Percentiles rank a stretch among this genome's conserved stretches.
Evolutionary conservation across 169 alveolate species (phyloP).

Genomic region (Plasmodium adleri): DNA sequence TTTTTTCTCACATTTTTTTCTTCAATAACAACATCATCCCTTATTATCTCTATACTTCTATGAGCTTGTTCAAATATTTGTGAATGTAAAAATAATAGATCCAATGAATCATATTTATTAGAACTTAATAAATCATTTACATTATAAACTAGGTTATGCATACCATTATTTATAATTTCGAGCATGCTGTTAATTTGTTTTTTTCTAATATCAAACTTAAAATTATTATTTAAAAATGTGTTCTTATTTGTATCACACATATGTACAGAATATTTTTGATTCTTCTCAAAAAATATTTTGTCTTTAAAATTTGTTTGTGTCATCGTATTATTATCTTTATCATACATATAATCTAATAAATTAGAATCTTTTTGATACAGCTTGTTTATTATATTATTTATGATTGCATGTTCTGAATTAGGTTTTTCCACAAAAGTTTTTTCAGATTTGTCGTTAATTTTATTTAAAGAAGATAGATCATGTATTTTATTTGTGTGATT

Average conservation of each 20-base stretch:
- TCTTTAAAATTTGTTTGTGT: not conserved
- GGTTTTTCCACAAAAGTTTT: too few species aligned
- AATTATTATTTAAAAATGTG: conserved; percentile 10
- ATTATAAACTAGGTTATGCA: conserved; percentile 26
- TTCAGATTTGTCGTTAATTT: not conserved
- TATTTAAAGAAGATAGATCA: not conserved
- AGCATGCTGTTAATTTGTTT: conserved; percentile 33
- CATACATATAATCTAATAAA: conserved; percentile 10
- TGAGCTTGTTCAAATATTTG: conserved; percentile 62
- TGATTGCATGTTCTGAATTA: not conserved
- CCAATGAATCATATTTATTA: conserved; percentile 15
- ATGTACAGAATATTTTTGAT: not conserved
- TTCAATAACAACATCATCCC: conserved; percentile 21
- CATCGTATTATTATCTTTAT: not conserved
- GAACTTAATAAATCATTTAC: conserved; percentile 40
- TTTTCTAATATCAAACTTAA: conserved; percentile 44
- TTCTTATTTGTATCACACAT: not conserved
- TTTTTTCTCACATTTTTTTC: conserved; percentile 13
- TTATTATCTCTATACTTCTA: conserved; percentile 54
- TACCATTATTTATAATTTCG: conserved; percentile 53
- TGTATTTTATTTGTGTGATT: not conserved
- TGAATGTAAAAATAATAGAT: conserved; percentile 33
- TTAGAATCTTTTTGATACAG: conserved; percentile 9
- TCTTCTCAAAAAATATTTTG: not conserved
- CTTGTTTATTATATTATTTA: conserved; percentile 33